Conservation (phyloP, 768 basidiomycete species). For the Symmetrospora coprosmae region DNA sequence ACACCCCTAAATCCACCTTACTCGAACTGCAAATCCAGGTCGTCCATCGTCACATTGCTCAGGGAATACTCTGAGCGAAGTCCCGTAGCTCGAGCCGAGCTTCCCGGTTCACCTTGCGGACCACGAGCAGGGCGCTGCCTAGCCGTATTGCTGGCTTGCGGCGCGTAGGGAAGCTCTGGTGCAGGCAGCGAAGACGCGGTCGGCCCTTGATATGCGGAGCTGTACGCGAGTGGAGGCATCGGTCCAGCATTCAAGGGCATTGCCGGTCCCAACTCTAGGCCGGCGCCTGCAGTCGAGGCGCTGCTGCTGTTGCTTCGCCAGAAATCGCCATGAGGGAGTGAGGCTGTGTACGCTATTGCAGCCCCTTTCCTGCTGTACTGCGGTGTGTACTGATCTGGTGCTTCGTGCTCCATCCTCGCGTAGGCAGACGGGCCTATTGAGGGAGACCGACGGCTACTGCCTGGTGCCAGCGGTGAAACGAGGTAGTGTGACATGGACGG, state of each 20-base stretch:
- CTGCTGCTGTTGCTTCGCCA: not conserved
- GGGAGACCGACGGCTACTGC: no score
- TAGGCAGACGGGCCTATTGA: no score
- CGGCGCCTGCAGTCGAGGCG: not conserved
- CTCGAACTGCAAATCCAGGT: conserved; percentile 10
- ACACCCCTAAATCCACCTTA: no score
- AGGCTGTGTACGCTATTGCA: not conserved
- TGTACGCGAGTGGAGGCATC: not conserved
- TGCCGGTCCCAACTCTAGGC: not conserved
- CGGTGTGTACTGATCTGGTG: not conserved
- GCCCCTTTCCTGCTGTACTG: not conserved
- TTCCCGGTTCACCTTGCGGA: not conserved
- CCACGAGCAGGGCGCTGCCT: not conserved
- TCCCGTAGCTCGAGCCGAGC: not conserved
- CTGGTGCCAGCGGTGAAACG: not conserved
- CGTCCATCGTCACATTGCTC: conserved; percentile 16
- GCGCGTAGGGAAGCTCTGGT: not conserved
- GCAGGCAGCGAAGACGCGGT: not conserved
- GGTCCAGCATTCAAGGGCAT: no score
- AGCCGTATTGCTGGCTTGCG: not conserved
- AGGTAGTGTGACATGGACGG: not conserved
- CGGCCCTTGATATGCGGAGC: not conserved
- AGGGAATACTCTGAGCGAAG: conserved; percentile 4
- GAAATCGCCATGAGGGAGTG: not conserved
- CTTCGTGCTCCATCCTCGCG: not conserved